Percentiles rank a stretch among this genome's conserved stretches.
These are phyloP conservation scores for Plenodomus biglobosus DNA, from an alignment of 2,329 filamentous ascomycete species.

Conservation along the genomic window DNA sequence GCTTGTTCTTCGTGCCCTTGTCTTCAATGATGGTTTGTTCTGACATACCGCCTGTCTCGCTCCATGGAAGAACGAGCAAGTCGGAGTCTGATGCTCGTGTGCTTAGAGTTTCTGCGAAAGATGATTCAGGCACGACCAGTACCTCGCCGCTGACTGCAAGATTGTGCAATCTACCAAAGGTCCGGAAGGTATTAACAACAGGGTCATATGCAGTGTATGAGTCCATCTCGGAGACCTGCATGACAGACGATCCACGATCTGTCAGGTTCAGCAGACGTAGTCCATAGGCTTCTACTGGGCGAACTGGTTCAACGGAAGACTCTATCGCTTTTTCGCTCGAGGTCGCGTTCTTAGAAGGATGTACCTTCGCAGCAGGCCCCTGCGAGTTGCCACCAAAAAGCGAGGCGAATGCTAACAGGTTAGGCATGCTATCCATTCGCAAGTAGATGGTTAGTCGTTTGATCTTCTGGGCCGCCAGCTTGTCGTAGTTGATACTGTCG, in stretches of 20 bases:
- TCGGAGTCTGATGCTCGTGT: slow-evolving; percentile 63
- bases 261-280: slow-evolving; percentile 85
- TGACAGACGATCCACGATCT: slow-evolving; percentile 91
- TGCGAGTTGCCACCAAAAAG: slow-evolving; percentile 64
- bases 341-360: slow-evolving; percentile 39
- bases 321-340: slow-evolving; percentile 29
- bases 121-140: slow-evolving; percentile 73
- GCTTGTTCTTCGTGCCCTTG: slow-evolving; percentile 59
- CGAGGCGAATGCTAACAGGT: slow-evolving; percentile 78
- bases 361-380: slow-evolving; percentile 42
- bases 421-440: slow-evolving; percentile 79
- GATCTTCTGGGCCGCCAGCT: slow-evolving; percentile 55
- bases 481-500: slow-evolving; percentile 51
- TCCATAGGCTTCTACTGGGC: slow-evolving; percentile 73
- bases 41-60: slow-evolving; percentile 72
- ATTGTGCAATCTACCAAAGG: slow-evolving; percentile 81
- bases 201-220: slow-evolving; percentile 69
- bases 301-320: slow-evolving; percentile 31
- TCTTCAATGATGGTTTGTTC: slow-evolving; percentile 59
- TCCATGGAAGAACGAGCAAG: slow-evolving; percentile 85
- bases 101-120: slow-evolving; percentile 76
- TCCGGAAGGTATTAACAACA: slow-evolving; percentile 86
- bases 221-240: slow-evolving; percentile 84
- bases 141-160: slow-evolving; percentile 81
- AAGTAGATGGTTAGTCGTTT: slow-evolving; percentile 76